Conservation (phyloP, 331 rosid genomes). For the Arachis monticola region DNA sequence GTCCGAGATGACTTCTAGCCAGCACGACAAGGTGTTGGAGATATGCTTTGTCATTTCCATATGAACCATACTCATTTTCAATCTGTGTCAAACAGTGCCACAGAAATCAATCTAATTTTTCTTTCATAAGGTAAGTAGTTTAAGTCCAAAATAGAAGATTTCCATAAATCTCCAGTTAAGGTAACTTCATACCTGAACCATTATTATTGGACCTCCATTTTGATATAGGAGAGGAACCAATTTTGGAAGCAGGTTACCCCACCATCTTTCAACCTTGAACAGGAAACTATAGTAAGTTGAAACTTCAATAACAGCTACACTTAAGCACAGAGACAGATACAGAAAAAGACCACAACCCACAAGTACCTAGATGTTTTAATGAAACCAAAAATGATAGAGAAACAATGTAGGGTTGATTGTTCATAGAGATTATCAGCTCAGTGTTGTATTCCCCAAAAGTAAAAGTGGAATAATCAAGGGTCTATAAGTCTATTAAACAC, state of each 20-base stretch:
- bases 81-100: conserved; percentile 61
- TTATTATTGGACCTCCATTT: conserved; percentile 87
- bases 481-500: not conserved
- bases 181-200: conserved; percentile 78
- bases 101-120: conserved; percentile 21
- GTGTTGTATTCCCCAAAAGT: not conserved
- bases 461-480: conserved; percentile 17
- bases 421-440: conserved; percentile 5
- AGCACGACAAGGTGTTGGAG: conserved; percentile 72
- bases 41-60: conserved; percentile 80
- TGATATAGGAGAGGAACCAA: conserved; percentile 74
- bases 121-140: conserved; percentile 28
- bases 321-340: conserved; percentile 5
- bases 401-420: conserved; percentile 9
- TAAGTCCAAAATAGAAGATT: not conserved
- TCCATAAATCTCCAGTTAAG: no score
- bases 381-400: conserved; percentile 19
- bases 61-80: conserved; percentile 93
- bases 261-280: conserved; percentile 88
- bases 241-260: conserved; percentile 82
- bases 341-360: conserved; percentile 24
- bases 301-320: conserved; percentile 33
- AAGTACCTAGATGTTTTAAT: conserved; percentile 22
- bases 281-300: conserved; percentile 31
- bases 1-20: conserved; percentile 80